Evolutionary conservation across 148 eudicot species (phyloP).

Genomic region (Arbutus unedo): DNA sequence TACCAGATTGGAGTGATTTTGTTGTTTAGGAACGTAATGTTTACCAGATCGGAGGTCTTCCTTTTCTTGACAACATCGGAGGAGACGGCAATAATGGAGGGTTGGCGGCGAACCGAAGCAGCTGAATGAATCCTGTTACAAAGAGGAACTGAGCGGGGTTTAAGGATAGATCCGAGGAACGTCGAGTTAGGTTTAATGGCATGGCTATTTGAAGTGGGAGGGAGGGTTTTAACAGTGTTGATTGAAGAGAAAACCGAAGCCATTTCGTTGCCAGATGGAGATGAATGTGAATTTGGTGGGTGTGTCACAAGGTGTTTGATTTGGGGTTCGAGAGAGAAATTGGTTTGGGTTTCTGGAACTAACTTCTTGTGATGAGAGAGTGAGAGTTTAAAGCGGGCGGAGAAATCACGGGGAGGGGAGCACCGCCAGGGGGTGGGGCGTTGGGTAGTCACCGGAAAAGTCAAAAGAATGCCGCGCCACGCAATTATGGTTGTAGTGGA

Average conservation of each 20-base stretch:
- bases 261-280: not conserved
- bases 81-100: slow-evolving; percentile 47
- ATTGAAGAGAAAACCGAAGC: slow-evolving; percentile 7
- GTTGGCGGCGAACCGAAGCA: slow-evolving; percentile 22
- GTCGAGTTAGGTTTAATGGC: slow-evolving; percentile 13
- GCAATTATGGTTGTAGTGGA: too few species aligned
- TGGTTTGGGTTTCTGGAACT: too few species aligned
- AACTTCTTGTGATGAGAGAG: not conserved
- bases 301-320: slow-evolving; percentile 3
- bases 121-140: slow-evolving; percentile 13
- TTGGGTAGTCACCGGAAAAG: too few species aligned
- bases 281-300: not conserved
- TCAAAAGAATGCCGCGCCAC: too few species aligned
- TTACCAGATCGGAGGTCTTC: slow-evolving; percentile 24
- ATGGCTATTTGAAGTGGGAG: slow-evolving; percentile 5
- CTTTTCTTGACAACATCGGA: slow-evolving; percentile 54
- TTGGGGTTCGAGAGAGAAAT: not conserved
- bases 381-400: too few species aligned
- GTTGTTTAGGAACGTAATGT: not conserved
- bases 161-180: slow-evolving; percentile 47
- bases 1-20: not conserved
- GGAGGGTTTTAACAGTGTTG: slow-evolving; percentile 12
- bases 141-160: slow-evolving; percentile 16
- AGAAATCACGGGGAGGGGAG: too few species aligned
- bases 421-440: too few species aligned